Percentiles rank a stretch among this genome's conserved stretches.
Evolutionary conservation across 2,329 filamentous ascomycete genomes (phyloP).

Genomic region (Nothopassalora personata): DNA sequence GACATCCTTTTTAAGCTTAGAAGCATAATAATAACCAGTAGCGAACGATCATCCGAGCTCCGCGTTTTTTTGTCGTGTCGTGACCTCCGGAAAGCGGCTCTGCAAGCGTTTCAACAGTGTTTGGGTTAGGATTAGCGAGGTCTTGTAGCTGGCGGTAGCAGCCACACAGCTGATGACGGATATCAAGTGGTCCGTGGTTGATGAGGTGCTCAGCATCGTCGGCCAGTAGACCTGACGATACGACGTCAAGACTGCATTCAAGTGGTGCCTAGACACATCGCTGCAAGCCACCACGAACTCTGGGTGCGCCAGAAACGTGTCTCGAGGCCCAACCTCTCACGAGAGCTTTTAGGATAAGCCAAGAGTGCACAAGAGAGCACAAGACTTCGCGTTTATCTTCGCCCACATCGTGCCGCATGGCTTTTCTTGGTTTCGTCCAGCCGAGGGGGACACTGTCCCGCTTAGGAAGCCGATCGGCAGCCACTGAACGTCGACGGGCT

Average conservation of each 20-base stretch:
- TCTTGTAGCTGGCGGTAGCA: neutral
- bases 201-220: neutral
- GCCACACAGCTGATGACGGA: neutral
- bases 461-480: constrained; percentile 11
- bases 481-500: neutral
- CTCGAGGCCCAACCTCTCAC: constrained; percentile 2
- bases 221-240: neutral
- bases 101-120: neutral
- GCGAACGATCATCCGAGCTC: too few relatives aligned
- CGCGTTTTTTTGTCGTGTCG: neutral
- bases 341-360: constrained; percentile 12
- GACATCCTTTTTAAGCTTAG: neutral
- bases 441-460: constrained; percentile 7
- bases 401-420: constrained; percentile 13
- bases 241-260: neutral
- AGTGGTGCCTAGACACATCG: constrained; percentile 9
- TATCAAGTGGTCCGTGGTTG: too few relatives aligned
- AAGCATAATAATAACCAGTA: neutral
- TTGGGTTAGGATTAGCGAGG: neutral
- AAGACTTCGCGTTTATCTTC: constrained; percentile 13
- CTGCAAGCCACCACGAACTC: constrained; percentile 9
- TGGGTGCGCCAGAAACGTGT: constrained; percentile 16
- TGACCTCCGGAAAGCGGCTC: neutral
- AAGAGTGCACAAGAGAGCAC: constrained; percentile 18
- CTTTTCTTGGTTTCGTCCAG: constrained; percentile 7